A percentile compares a stretch with the other conserved stretches of the same genome.
phyloP scores from a whole-genome alignment of 2,329 filamentous ascomycete species.

The Ophiostoma populinum region DNA sequence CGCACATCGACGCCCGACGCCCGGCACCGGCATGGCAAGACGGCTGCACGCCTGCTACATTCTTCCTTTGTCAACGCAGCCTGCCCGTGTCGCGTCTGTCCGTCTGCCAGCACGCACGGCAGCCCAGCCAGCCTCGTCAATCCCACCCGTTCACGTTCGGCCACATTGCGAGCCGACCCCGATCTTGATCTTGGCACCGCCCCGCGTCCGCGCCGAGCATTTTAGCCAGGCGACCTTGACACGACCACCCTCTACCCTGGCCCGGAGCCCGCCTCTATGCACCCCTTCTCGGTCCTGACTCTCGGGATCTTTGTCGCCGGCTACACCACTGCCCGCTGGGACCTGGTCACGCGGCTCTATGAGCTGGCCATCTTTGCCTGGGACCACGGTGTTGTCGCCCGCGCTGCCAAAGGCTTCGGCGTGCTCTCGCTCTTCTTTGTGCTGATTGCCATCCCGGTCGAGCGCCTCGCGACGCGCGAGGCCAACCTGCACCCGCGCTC shows the following conservation, averaged over 20 bases:
- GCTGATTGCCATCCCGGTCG: conserved; percentile 66
- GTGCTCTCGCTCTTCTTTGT: conserved; percentile 74
- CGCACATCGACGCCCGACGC: too few species aligned
- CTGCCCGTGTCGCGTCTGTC: too few species aligned
- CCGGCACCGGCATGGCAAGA: too few species aligned
- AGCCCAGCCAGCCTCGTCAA: too few species aligned
- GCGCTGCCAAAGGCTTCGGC: conserved; percentile 71
- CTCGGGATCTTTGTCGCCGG: conserved; percentile 98
- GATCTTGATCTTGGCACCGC: too few species aligned
- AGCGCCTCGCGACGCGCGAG: conserved; percentile 66
- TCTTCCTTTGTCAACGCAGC: too few species aligned
- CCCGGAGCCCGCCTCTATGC: conserved; percentile 48
- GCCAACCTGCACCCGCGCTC: conserved; percentile 65
- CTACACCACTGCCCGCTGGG: conserved; percentile 98
- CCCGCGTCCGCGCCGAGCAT: too few species aligned
- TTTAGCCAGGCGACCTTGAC: too few species aligned
- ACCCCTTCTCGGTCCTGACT: conserved; percentile 92
- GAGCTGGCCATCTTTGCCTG: conserved; percentile 94
- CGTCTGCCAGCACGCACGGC: too few species aligned
- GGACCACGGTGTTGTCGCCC: conserved; percentile 93
- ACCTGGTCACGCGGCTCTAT: conserved; percentile 90
- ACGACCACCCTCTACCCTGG: neutral
- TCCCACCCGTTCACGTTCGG: too few species aligned
- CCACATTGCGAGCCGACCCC: too few species aligned
- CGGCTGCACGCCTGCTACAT: too few species aligned